phyloP scores from a whole-genome alignment of 768 basidiomycete species.

The Chalciporus pseudorubinellus region DNA sequence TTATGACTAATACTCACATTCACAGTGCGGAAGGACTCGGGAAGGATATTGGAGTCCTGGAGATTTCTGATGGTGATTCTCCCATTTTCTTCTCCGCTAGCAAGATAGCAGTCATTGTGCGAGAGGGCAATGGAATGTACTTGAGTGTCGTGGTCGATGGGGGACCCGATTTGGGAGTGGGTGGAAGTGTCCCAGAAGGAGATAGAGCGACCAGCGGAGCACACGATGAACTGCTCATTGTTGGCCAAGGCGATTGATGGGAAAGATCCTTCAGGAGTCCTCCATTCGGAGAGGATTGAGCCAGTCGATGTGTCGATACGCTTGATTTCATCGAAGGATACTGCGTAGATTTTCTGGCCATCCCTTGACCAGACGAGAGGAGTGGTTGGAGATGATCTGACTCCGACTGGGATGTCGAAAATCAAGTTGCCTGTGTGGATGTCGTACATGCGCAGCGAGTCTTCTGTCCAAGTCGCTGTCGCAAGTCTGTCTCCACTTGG shows the following conservation, averaged over 20 bases:
- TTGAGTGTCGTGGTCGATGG: not conserved
- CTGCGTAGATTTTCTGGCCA: not conserved
- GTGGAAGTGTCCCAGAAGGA: constrained; percentile 8
- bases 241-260: constrained; percentile 1
- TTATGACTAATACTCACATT: not conserved
- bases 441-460: not conserved
- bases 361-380: constrained; percentile 6
- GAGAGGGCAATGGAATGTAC: constrained; percentile 6
- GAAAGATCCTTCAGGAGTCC: not conserved
- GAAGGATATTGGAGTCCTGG: constrained; percentile 1
- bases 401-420: not conserved
- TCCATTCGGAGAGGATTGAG: not conserved
- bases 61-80: constrained; percentile 3
- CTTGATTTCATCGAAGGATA: not conserved
- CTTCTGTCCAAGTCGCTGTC: not conserved
- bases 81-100: constrained; percentile 3
- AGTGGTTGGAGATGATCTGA: not conserved
- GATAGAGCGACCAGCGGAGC: not conserved
- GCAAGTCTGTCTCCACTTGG: not conserved
- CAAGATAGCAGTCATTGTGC: not conserved
- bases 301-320: not conserved
- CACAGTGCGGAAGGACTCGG: not conserved
- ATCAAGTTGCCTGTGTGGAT: not conserved
- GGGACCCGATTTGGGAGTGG: not conserved
- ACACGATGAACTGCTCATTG: constrained; percentile 3